phyloP scores from a whole-genome alignment of 108 stramenopile species.

The Cyclotella distinguenda region DNA sequence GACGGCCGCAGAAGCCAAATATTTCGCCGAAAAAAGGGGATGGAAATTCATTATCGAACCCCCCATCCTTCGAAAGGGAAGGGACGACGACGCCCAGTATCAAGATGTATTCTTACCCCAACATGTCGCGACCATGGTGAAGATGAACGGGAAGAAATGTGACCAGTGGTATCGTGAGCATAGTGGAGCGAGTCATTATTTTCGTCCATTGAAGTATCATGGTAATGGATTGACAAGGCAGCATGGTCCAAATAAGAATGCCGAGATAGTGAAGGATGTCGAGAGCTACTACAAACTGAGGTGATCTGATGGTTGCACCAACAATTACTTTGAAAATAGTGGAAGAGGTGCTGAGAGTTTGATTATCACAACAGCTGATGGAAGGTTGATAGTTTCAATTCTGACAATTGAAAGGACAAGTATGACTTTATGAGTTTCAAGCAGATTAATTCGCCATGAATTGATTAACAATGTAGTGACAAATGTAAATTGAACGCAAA shows the following conservation, averaged over 20 bases:
- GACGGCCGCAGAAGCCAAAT: slow-evolving; percentile 86
- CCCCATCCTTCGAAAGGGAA: slow-evolving; percentile 63
- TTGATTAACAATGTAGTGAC: no score
- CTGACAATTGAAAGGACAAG: no score
- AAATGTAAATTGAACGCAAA: no score
- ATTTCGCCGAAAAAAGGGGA: slow-evolving; percentile 90
- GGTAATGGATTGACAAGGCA: slow-evolving; percentile 80
- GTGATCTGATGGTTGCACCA: slow-evolving; percentile 50
- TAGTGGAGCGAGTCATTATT: slow-evolving; percentile 80
- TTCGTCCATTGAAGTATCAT: slow-evolving; percentile 86
- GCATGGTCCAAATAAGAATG: slow-evolving; percentile 73
- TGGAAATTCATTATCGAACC: slow-evolving; percentile 86
- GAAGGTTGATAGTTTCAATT: no score
- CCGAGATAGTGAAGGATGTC: slow-evolving; percentile 54
- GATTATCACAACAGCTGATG: no score
- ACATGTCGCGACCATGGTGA: slow-evolving; percentile 57
- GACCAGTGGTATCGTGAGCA: slow-evolving; percentile 70
- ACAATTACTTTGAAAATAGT: no score
- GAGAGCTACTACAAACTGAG: slow-evolving; percentile 76
- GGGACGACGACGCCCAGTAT: slow-evolving; percentile 77
- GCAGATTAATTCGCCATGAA: no score
- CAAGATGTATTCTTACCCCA: slow-evolving; percentile 89
- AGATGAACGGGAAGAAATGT: slow-evolving; percentile 67
- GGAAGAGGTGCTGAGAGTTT: no score
- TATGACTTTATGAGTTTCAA: no score